A percentile compares a stretch with the other conserved stretches of the same genome.
Conservation (phyloP, 1,139 yeast species). For the Sugiyamaella novakii region DNA sequence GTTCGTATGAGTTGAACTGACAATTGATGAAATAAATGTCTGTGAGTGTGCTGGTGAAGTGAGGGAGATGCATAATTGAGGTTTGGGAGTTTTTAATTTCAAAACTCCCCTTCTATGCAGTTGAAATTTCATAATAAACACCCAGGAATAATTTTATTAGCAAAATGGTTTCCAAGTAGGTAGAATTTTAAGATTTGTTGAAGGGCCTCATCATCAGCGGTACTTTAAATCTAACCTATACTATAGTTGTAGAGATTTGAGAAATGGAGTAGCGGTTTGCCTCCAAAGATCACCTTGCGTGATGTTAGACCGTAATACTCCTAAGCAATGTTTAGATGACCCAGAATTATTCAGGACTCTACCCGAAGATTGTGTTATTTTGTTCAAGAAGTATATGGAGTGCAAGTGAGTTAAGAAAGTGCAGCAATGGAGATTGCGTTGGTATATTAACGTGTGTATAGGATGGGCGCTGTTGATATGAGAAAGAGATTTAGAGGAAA, state of each 20-base stretch:
- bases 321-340: conserved; percentile 81
- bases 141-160: neutral
- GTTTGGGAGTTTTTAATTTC: conserved; percentile 9
- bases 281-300: conserved; percentile 97
- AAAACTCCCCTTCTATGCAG: no score
- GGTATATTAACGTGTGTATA: conserved; percentile 3
- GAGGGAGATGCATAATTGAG: conserved; percentile 10
- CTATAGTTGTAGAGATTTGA: conserved; percentile 84
- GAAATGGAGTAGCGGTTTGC: conserved; percentile 91
- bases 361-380: conserved; percentile 87
- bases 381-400: conserved; percentile 81
- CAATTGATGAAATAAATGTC: no score
- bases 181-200: no score
- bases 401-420: conserved; percentile 65
- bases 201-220: no score
- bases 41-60: conserved; percentile 11
- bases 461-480: conserved; percentile 37
- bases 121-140: no score
- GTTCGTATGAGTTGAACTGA: no score
- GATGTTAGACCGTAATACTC: conserved; percentile 83
- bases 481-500: conserved; percentile 85
- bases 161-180: conserved; percentile 32
- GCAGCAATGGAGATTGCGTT: no score
- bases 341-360: conserved; percentile 74
- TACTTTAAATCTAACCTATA: conserved; percentile 9